Conservation (phyloP, 148 eudicot genomes). For the Cornus suecica region DNA sequence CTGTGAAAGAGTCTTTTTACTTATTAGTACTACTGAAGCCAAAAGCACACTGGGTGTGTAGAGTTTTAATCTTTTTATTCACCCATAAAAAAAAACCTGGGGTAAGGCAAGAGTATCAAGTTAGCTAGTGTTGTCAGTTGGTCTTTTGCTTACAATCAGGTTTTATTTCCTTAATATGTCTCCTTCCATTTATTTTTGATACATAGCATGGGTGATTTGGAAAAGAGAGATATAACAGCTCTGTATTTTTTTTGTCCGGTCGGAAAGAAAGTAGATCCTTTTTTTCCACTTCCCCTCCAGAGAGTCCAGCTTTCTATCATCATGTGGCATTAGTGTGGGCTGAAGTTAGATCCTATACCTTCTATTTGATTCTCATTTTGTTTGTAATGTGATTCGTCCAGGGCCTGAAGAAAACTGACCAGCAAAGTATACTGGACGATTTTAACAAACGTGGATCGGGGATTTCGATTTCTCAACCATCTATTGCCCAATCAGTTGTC, state of each 20-base stretch:
- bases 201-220: neutral
- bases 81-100: no score
- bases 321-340: neutral
- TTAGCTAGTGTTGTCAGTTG: neutral
- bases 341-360: neutral
- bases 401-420: constrained; percentile 90
- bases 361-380: constrained; percentile 2
- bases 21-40: no score
- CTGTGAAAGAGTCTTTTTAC: no score
- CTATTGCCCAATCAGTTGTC: constrained; percentile 30
- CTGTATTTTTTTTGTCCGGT: no score
- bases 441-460: constrained; percentile 83
- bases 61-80: no score
- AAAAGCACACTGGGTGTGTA: no score
- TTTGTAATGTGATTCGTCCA: constrained; percentile 27
- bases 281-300: no score
- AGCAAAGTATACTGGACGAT: constrained; percentile 88
- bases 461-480: constrained; percentile 51
- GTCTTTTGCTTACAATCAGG: no score
- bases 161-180: neutral
- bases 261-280: neutral
- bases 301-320: neutral
- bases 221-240: neutral
- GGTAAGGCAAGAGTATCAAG: no score
- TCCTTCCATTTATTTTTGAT: no score